Conservation (phyloP, 2,329 filamentous ascomycete species). For the Cladosporium sp. region DNA sequence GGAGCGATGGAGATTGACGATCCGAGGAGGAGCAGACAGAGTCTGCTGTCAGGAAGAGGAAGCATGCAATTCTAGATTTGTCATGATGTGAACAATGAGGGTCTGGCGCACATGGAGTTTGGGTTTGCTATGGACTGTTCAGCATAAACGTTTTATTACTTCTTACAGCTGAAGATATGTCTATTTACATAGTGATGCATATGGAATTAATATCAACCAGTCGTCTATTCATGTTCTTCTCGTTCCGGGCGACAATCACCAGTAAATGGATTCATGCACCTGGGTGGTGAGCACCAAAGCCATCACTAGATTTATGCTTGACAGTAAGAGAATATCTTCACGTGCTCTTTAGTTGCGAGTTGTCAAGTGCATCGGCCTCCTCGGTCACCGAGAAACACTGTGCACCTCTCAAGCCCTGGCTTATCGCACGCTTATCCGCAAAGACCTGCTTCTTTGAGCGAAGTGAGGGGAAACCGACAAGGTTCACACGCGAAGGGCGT, state of each 20-base stretch:
- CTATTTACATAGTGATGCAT: neutral
- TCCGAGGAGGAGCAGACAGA: slow-evolving; percentile 25
- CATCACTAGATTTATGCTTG: too few relatives aligned
- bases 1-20: slow-evolving; percentile 47
- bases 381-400: too few relatives aligned
- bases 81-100: neutral
- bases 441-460: neutral
- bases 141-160: neutral
- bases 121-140: neutral
- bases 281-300: too few relatives aligned
- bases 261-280: too few relatives aligned
- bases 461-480: neutral
- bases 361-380: too few relatives aligned
- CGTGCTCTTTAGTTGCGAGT: too few relatives aligned
- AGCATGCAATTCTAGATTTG: slow-evolving; percentile 19
- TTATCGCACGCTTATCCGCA: neutral
- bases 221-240: too few relatives aligned
- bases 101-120: neutral
- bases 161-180: neutral
- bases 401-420: neutral
- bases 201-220: too few relatives aligned
- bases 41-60: slow-evolving; percentile 28
- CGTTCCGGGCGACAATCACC: too few relatives aligned
- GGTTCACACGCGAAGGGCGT: neutral
- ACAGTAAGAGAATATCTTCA: too few relatives aligned